Evolutionary conservation across 768 basidiomycete species (phyloP), one percentile per base, ranked within the genome.

Genomic region (Trametes cubensis): DNA sequence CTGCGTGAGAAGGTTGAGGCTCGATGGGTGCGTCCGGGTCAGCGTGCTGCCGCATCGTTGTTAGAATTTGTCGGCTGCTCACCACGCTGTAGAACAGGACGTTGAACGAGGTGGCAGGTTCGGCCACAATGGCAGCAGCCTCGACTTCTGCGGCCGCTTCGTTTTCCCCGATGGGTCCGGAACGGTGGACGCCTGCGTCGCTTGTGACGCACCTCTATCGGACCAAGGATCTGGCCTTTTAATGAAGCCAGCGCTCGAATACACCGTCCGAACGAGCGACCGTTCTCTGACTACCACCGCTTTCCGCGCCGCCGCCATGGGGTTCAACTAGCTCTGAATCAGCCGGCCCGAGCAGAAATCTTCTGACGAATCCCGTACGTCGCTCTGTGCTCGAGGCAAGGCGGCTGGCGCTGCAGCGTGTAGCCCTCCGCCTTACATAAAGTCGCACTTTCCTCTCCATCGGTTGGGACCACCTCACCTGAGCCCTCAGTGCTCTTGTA

Each of bases 341-440:
- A 41, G 25, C 60, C 58, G 58, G 58, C 28, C 63, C 58, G 63
- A 46, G 18, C 8, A 48, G 58, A 49, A 39, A 58, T 13, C 44
- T 41, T 48, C 55, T 46, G 47, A 40, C 50, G 48, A 60, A 44
- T 50, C 63, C 55, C 60, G 58, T 56, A 58, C 42, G 55, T 26
- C 34, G 46, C 46, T 28, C 20, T 23, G 44, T 51, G 58, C 44
- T 30, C 63, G 49, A 49, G 52, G 57, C 58, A 60, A 41, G 54
- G 26, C 42, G 55, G 50, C 44, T 60, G 54, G 40, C 58, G 47
- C 40, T 53, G 54, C 58, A 60, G 49, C 58, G 58, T 64, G 58
- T 50, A 17, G 14, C 15, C 40, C 47, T 28, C 47, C 48, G 63
- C 55, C 63, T 64, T 64, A 64, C 58, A 64, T 64, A 64, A 64